These are phyloP conservation scores for Dendrostoma leiphaemia DNA, from an alignment of 2,329 filamentous ascomycete species.

Conservation along the genomic window DNA sequence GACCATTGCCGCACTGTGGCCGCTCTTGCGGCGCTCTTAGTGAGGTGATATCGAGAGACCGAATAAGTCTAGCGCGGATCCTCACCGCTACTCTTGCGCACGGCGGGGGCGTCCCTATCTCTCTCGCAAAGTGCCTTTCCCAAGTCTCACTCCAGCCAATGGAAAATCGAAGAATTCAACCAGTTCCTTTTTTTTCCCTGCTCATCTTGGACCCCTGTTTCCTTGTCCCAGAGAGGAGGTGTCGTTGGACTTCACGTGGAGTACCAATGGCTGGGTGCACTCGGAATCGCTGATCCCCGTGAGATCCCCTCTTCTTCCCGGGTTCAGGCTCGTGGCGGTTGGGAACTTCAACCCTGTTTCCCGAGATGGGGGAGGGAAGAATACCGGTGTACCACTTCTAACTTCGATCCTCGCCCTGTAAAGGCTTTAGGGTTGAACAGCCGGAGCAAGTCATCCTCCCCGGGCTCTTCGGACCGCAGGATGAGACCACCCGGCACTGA, in stretches of 20 bases:
- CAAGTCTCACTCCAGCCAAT: constrained; percentile 9
- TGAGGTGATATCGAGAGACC: constrained; percentile 19
- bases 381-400: constrained; percentile 10
- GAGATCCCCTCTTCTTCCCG: background rate
- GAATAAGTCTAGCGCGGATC: constrained; percentile 11
- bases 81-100: constrained; percentile 20
- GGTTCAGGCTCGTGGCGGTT: constrained; percentile 4
- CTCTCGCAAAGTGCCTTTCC: constrained; percentile 2
- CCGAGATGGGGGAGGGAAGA: constrained; percentile 7
- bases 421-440: constrained; percentile 1
- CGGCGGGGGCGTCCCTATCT: constrained; percentile 17
- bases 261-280: constrained; percentile 11
- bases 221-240: background rate
- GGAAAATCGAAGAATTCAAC: constrained; percentile 9
- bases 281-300: constrained; percentile 15
- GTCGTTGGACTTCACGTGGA: constrained; percentile 15
- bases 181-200: background rate
- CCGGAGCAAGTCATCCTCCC: background rate
- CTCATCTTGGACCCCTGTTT: constrained; percentile 1
- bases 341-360: constrained; percentile 9
- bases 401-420: constrained; percentile 14
- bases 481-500: background rate
- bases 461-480: background rate
- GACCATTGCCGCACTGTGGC: constrained; percentile 18
- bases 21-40: constrained; percentile 14